Conservation (phyloP, 192 early-diverging fungal species). For the Neocallimastix lanati region DNA sequence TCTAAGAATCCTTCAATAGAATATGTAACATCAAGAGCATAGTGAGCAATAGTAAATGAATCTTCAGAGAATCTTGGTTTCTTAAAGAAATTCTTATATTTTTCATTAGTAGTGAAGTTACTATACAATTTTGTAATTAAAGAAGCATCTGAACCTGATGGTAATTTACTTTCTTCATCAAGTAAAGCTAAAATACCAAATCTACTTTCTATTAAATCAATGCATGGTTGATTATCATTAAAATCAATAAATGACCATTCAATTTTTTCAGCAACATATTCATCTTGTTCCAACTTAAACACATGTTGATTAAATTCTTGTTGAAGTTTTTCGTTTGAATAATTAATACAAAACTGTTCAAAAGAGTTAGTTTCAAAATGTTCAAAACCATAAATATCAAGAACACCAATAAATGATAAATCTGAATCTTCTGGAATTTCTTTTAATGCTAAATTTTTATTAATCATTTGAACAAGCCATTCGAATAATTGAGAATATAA, state of each 20-base stretch:
- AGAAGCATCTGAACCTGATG: slow-evolving; percentile 66
- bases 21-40: slow-evolving; percentile 86
- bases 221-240: slow-evolving; percentile 96
- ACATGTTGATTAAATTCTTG: slow-evolving; percentile 98
- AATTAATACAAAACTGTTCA: slow-evolving; percentile 98
- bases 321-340: slow-evolving; percentile 91
- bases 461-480: slow-evolving; percentile 84
- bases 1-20: slow-evolving; percentile 89
- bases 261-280: slow-evolving; percentile 89
- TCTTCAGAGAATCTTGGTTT: slow-evolving; percentile 79
- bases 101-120: slow-evolving; percentile 46
- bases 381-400: slow-evolving; percentile 98
- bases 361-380: slow-evolving; percentile 99
- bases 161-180: slow-evolving; percentile 80
- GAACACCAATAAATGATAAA: slow-evolving; percentile 79
- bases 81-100: slow-evolving; percentile 50
- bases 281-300: slow-evolving; percentile 97
- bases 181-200: slow-evolving; percentile 90
- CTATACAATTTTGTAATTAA: slow-evolving; percentile 83
- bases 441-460: slow-evolving; percentile 41
- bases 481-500: slow-evolving; percentile 92
- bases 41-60: slow-evolving; percentile 89
- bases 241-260: slow-evolving; percentile 98
- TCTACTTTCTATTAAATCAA: slow-evolving; percentile 92
- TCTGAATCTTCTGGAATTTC: slow-evolving; percentile 10